A percentile compares a stretch with the other conserved stretches of the same genome.
Evolutionary conservation across 2,329 filamentous ascomycete genomes (phyloP).

Genomic region (Talaromyces sp.): DNA sequence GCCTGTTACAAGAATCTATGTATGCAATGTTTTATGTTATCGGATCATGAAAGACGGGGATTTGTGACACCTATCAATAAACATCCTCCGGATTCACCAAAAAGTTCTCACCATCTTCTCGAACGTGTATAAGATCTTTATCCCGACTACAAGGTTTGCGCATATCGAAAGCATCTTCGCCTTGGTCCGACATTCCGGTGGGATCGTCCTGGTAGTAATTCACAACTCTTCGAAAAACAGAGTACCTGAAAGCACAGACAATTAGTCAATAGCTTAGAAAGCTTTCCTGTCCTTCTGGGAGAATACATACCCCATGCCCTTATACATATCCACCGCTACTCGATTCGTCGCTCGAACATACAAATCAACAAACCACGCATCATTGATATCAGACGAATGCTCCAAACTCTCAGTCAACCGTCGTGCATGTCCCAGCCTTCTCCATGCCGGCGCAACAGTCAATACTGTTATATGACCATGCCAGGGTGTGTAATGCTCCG

Average conservation of each 20-base stretch:
- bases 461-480: conserved; percentile 96
- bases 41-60: background rate
- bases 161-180: conserved; percentile 96
- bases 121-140: conserved; percentile 66
- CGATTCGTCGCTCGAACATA: conserved; percentile 87
- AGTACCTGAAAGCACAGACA: conserved; percentile 49
- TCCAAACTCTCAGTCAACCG: conserved; percentile 78
- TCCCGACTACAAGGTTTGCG: conserved; percentile 84
- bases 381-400: conserved; percentile 69
- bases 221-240: conserved; percentile 79
- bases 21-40: background rate
- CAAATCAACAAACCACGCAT: conserved; percentile 92
- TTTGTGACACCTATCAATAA: conserved; percentile 34
- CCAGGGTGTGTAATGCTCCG: conserved; percentile 94
- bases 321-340: conserved; percentile 82
- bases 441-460: conserved; percentile 81
- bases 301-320: conserved; percentile 66
- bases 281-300: background rate
- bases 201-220: conserved; percentile 90
- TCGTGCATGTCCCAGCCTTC: conserved; percentile 80
- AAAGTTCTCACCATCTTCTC: conserved; percentile 73
- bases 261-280: background rate
- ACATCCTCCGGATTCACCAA: conserved; percentile 79
- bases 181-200: conserved; percentile 50
- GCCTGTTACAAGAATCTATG: background rate